Evolutionary conservation across 345 rosid genomes (phyloP).

Genomic region (Arabis alpina): DNA sequence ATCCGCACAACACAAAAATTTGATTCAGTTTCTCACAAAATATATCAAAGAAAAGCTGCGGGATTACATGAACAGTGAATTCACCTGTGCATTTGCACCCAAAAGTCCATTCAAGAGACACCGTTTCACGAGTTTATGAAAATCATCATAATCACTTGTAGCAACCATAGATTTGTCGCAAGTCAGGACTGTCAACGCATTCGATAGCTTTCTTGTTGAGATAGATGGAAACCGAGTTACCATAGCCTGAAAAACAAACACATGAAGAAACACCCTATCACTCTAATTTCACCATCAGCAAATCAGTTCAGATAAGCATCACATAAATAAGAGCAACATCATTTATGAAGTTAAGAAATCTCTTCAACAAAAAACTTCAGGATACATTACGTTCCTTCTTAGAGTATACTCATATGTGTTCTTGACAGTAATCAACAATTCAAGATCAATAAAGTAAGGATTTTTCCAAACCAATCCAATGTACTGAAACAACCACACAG

Average conservation of each 20-base stretch:
- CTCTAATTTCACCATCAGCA: constrained; percentile 4
- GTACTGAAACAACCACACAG: constrained; percentile 9
- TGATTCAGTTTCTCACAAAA: constrained; percentile 6
- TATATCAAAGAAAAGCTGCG: not conserved
- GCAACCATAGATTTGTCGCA: constrained; percentile 82
- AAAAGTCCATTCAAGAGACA: constrained; percentile 57
- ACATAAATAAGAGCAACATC: constrained; percentile 1
- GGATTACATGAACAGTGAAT: not conserved
- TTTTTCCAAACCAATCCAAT: not conserved
- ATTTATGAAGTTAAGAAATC: not conserved
- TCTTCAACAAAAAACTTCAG: not conserved
- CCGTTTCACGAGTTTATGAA: constrained; percentile 70
- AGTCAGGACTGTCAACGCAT: constrained; percentile 69
- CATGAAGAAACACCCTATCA: not conserved
- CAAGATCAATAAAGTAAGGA: not conserved
- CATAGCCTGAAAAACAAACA: constrained; percentile 66
- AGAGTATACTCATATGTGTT: constrained; percentile 9
- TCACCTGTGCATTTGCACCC: constrained; percentile 83
- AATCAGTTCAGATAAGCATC: not conserved
- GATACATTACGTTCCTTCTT: not conserved
- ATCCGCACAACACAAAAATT: not conserved
- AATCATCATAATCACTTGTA: constrained; percentile 78
- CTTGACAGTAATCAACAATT: not conserved
- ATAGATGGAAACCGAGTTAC: constrained; percentile 77
- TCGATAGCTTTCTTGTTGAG: constrained; percentile 75